Conservation (phyloP, 78 protist species). For the Polysphondylium violaceum region DNA sequence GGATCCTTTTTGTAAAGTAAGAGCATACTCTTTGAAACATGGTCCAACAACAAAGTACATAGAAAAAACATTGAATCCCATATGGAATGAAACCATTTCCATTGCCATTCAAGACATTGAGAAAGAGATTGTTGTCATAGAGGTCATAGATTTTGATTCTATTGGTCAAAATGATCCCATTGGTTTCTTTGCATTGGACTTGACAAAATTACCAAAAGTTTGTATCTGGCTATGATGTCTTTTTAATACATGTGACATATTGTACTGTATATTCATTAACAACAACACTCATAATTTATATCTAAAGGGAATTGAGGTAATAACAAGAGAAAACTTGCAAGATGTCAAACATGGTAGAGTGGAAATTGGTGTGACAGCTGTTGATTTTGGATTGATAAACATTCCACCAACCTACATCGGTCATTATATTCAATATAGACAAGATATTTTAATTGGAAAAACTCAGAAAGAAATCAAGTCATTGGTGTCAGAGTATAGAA, state of each 20-base stretch:
- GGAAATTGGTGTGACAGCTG: constrained; percentile 21
- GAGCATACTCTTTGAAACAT: background rate
- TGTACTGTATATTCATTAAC: too few relatives aligned
- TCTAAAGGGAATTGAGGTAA: constrained; percentile 7
- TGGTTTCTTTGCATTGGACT: constrained; percentile 45
- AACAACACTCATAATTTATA: too few relatives aligned
- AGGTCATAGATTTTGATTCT: constrained; percentile 34
- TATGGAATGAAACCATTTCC: constrained; percentile 15
- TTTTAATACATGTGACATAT: too few relatives aligned
- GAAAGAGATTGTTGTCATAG: background rate
- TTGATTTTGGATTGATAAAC: constrained; percentile 27
- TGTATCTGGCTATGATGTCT: too few relatives aligned
- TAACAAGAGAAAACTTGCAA: background rate
- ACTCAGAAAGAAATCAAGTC: too few relatives aligned
- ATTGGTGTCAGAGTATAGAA: too few relatives aligned
- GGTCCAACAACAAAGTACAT: background rate
- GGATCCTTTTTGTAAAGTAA: constrained; percentile 8
- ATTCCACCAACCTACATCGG: constrained; percentile 15
- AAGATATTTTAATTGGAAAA: too few relatives aligned
- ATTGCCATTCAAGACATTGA: too few relatives aligned
- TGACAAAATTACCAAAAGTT: constrained; percentile 14
- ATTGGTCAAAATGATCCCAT: constrained; percentile 49
- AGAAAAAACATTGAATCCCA: constrained; percentile 12
- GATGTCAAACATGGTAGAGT: constrained; percentile 46
- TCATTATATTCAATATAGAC: too few relatives aligned